Evolutionary conservation across 305 asterid genomes (phyloP).

Genomic region (Fraxinus paxiana): DNA sequence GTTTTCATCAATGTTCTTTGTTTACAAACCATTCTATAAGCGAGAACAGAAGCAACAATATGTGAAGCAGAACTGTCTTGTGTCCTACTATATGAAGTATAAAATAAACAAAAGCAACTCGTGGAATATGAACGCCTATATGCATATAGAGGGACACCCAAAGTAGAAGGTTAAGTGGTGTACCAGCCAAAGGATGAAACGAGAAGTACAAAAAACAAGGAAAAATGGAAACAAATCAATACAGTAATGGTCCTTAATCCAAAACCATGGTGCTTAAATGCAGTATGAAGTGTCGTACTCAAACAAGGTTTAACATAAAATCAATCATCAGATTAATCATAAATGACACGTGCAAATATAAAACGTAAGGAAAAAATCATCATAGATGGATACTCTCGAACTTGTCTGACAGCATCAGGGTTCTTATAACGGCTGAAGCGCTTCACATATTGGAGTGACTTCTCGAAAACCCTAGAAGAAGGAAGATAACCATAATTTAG

Average conservation of each 20-base stretch:
- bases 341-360: background rate
- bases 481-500: slow-evolving; percentile 16
- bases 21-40: background rate
- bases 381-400: slow-evolving; percentile 54
- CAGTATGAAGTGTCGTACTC: background rate
- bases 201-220: background rate
- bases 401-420: slow-evolving; percentile 97
- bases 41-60: background rate
- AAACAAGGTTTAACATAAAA: background rate
- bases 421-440: slow-evolving; percentile 95
- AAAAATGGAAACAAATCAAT: background rate
- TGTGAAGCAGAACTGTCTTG: background rate
- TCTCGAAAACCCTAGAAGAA: slow-evolving; percentile 81
- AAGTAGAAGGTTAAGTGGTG: background rate
- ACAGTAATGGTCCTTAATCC: background rate
- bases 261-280: background rate
- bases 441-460: slow-evolving; percentile 92
- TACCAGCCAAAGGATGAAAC: background rate
- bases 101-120: slow-evolving; percentile 1
- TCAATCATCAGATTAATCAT: background rate
- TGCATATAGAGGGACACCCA: background rate
- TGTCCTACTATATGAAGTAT: background rate
- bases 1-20: background rate
- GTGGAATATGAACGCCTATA: background rate
- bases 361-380: background rate